phyloP scores from a whole-genome alignment of 1,284 basidiomycete genomes.

The Blastosporella zonata region DNA sequence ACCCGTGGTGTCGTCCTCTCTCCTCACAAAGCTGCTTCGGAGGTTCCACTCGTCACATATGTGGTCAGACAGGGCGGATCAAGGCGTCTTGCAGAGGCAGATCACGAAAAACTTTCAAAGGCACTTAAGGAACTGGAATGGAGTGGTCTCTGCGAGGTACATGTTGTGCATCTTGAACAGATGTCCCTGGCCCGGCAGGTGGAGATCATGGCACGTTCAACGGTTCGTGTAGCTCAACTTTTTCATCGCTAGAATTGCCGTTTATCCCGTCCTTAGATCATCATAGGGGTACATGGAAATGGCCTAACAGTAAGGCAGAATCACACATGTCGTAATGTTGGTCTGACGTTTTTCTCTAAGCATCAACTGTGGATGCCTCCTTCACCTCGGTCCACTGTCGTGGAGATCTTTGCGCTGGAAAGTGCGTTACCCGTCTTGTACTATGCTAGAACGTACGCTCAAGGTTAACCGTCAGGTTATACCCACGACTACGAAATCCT shows the following conservation, averaged over 20 bases:
- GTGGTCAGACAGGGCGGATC: conserved; percentile 34
- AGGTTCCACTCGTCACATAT: conserved; percentile 37
- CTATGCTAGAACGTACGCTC: background rate
- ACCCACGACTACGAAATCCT: conserved; percentile 40
- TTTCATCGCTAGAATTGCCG: background rate
- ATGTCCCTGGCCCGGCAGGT: conserved; percentile 34
- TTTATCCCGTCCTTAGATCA: conserved; percentile 22
- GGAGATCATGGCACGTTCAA: conserved; percentile 32
- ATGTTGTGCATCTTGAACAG: conserved; percentile 33
- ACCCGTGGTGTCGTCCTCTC: conserved; percentile 14
- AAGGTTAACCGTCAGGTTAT: conserved; percentile 29
- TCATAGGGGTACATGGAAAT: conserved; percentile 43
- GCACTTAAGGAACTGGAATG: conserved; percentile 30
- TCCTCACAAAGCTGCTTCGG: conserved; percentile 12
- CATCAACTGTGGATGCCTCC: conserved; percentile 44
- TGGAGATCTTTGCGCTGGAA: conserved; percentile 37
- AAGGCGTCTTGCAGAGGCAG: conserved; percentile 29
- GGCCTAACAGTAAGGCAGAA: conserved; percentile 34
- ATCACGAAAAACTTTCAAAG: conserved; percentile 31
- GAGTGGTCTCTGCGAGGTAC: conserved; percentile 33
- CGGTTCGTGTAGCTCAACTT: conserved; percentile 26
- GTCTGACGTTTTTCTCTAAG: conserved; percentile 19
- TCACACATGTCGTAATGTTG: background rate
- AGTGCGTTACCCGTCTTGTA: conserved; percentile 21
- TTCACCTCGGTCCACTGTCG: conserved; percentile 33